Evolutionary conservation across 1,139 yeast genomes (phyloP), one percentile per base, ranked within the genome.

Genomic region (Candida glucosophila): DNA sequence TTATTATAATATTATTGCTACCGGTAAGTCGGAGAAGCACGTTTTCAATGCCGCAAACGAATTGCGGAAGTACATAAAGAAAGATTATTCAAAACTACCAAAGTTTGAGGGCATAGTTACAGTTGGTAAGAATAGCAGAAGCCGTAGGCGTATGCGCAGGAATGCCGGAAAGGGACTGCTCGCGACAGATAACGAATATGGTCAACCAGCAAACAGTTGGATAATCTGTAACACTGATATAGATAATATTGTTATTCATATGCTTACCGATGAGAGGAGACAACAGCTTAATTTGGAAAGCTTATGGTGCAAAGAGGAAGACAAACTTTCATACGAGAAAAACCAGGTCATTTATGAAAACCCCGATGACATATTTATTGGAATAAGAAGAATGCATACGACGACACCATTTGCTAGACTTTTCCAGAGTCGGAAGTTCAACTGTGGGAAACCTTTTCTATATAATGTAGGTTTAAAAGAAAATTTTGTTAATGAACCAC

Each of bases 21-120:
- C 92, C 0, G 95, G 95, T 2, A 79, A 77, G 44, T 76, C 90
- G 15, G 72, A 74, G 22, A 76, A 72, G 34, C 97, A 88, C 52
- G 56, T 85, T 14, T 76, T 67, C 40, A 77, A 75, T 31, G 88
- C 93, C 1, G 75, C 83, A 2, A 55, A 58, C 12, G 78, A 77
- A 37, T 53, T 86, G 20, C 45, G 58, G 23, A 44, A 46, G 10
- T 40, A 52, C 32, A 46, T 63, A 29, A 65, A 65, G 37, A 63
- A 54, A 32, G 39, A 40, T 7, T 43, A 43, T 28, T 38, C 44
- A 12, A 47, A 49, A 1, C 37, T 66, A 3, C 79, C 93, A 0
- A 46, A 52, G 4, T 59, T 77, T 6, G 95, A 86, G 41, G 97
- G 96, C 1, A 58, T 80, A 37, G 63, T 75, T 4, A 76, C 81